Percentiles rank a stretch among this genome's conserved stretches.
phyloP scores from a whole-genome alignment of 352 stramenopile species.

The Pythium aphanidermatum region DNA sequence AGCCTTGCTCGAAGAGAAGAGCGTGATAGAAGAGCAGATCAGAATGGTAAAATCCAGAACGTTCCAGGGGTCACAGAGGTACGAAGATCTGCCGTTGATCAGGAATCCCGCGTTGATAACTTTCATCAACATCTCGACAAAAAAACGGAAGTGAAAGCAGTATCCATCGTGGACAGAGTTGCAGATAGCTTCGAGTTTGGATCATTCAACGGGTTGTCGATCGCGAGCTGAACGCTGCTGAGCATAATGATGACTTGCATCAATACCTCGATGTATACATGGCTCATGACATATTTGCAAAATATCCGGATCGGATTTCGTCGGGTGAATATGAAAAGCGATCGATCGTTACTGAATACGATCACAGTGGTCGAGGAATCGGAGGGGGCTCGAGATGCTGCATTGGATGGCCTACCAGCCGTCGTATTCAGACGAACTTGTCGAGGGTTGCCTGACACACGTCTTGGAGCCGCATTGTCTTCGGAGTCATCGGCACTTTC shows the following conservation, averaged over 20 bases:
- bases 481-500: background rate
- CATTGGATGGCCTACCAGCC: background rate
- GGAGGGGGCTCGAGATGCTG: background rate
- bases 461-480: background rate
- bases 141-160: conserved; percentile 53
- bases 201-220: conserved; percentile 64
- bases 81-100: conserved; percentile 42
- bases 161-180: conserved; percentile 34
- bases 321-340: conserved; percentile 26
- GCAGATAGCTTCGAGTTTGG: conserved; percentile 22
- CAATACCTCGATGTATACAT: conserved; percentile 45
- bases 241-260: conserved; percentile 64
- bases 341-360: conserved; percentile 20
- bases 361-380: conserved; percentile 11
- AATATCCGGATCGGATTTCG: conserved; percentile 13
- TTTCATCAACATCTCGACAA: conserved; percentile 72
- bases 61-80: conserved; percentile 74
- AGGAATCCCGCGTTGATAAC: conserved; percentile 59
- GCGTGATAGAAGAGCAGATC: conserved; percentile 32
- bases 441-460: conserved; percentile 9
- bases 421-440: background rate
- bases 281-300: conserved; percentile 22
- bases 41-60: conserved; percentile 69
- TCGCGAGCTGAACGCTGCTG: conserved; percentile 45
- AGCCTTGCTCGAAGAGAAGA: conserved; percentile 35